Conservation (phyloP, 1,139 yeast genomes). For the Meyerozyma elateridarum region DNA sequence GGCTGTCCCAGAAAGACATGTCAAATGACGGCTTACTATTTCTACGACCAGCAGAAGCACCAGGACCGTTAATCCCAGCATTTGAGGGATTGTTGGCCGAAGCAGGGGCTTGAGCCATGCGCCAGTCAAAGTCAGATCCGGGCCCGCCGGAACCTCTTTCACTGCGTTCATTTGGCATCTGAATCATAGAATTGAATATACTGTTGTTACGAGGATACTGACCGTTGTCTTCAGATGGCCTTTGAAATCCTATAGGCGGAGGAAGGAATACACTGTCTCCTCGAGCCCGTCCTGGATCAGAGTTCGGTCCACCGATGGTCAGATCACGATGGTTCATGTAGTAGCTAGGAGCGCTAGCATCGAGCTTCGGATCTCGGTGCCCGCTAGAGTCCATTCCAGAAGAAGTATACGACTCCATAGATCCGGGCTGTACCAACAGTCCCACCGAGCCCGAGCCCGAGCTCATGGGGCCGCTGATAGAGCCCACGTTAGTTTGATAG, state of each 20-base stretch:
- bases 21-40: conserved; percentile 9
- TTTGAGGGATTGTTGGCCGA: conserved; percentile 8
- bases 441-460: conserved; percentile 6
- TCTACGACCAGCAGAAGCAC: conserved; percentile 6
- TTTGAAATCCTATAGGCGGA: conserved; percentile 16
- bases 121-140: conserved; percentile 9
- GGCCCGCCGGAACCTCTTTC: conserved; percentile 14
- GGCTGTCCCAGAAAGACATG: conserved; percentile 22
- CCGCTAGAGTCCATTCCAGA: conserved; percentile 5
- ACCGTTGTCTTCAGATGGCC: conserved; percentile 7
- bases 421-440: conserved; percentile 7
- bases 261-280: conserved; percentile 23
- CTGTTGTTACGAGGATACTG: conserved; percentile 34
- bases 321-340: conserved; percentile 14
- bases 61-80: no score
- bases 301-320: neutral
- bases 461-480: conserved; percentile 9
- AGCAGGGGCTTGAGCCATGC: no score
- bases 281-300: conserved; percentile 12
- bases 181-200: conserved; percentile 39
- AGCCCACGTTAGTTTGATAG: conserved; percentile 10
- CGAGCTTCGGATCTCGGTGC: conserved; percentile 5
- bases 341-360: conserved; percentile 14
- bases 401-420: no score
- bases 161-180: conserved; percentile 32